Conservation (phyloP, 2,329 filamentous ascomycete genomes). For the Ceratocystiopsis sp. region DNA sequence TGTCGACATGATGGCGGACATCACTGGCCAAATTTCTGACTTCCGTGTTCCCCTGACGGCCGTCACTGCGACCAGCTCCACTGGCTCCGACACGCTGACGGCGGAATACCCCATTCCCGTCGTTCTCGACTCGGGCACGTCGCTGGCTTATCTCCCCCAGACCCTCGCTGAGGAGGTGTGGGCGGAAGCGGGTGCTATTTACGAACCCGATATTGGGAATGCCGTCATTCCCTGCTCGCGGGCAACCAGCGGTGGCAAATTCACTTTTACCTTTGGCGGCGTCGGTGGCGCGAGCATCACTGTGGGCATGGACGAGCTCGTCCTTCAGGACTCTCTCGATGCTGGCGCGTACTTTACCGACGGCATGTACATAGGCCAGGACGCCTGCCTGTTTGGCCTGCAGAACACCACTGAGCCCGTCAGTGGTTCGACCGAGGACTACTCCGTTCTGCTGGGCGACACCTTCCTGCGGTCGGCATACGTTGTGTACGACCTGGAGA, state of each 20-base stretch:
- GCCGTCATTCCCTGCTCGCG: conserved; percentile 34
- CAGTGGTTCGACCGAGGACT: conserved; percentile 5
- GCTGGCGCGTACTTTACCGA: conserved; percentile 20
- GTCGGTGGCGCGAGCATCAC: conserved; percentile 30
- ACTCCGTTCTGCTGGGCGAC: conserved; percentile 34
- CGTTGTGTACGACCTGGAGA: conserved; percentile 41
- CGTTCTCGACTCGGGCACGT: conserved; percentile 61
- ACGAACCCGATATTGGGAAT: conserved; percentile 18
- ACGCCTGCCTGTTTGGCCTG: conserved; percentile 39
- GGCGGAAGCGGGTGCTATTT: conserved; percentile 36
- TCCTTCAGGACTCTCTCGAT: conserved; percentile 22
- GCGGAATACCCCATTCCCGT: conserved; percentile 33
- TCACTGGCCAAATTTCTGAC: conserved; percentile 21
- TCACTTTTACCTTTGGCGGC: conserved; percentile 37
- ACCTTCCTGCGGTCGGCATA: conserved; percentile 43
- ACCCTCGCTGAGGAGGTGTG: conserved; percentile 36
- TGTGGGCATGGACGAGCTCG: conserved; percentile 37
- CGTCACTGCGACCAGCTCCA: conserved; percentile 27
- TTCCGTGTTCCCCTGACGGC: conserved; percentile 32
- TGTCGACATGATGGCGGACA: conserved; percentile 38
- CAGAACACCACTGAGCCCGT: conserved; percentile 24
- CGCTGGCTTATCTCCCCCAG: conserved; percentile 50
- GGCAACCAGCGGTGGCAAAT: conserved; percentile 26
- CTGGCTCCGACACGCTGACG: conserved; percentile 30
- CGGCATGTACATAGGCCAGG: conserved; percentile 26